These are phyloP conservation scores for Penicillium subrubescens DNA, from an alignment of 495 filamentous ascomycete species.

Conservation along the genomic window DNA sequence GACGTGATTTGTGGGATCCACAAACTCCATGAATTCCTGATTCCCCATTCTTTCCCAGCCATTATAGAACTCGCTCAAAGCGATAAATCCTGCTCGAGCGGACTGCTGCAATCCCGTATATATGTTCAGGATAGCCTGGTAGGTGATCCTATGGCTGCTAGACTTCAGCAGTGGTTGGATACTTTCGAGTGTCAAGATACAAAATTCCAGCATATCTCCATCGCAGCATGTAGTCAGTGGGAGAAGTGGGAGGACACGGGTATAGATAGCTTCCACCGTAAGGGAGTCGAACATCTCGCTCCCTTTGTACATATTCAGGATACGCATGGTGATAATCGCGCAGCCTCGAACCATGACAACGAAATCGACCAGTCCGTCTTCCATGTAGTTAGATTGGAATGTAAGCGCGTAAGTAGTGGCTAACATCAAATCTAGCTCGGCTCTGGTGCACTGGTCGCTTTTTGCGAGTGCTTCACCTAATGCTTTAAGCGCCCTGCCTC, in stretches of 20 bases:
- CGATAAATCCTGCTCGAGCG: background rate
- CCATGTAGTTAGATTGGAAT: constrained; percentile 29
- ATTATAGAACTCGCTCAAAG: background rate
- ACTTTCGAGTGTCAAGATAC: background rate
- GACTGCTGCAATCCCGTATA: background rate
- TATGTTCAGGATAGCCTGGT: background rate
- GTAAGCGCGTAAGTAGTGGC: background rate
- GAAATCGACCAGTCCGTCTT: constrained; percentile 63
- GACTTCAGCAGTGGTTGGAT: background rate
- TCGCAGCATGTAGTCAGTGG: background rate
- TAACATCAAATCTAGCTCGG: background rate
- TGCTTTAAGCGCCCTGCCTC: background rate
- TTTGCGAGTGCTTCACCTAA: background rate
- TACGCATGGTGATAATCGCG: background rate
- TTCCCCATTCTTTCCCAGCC: background rate
- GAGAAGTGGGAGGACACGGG: background rate
- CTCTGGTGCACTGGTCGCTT: background rate
- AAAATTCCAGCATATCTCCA: background rate
- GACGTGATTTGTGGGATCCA: background rate
- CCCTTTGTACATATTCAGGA: background rate
- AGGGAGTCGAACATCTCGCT: background rate
- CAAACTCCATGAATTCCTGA: background rate
- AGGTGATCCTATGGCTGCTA: background rate
- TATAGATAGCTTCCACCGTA: background rate
- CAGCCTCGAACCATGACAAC: constrained; percentile 61